A percentile compares a stretch with the other conserved stretches of the same genome.
Evolutionary conservation across 2,329 filamentous ascomycete genomes (phyloP).

Genomic region (Fusarium nelsonii): DNA sequence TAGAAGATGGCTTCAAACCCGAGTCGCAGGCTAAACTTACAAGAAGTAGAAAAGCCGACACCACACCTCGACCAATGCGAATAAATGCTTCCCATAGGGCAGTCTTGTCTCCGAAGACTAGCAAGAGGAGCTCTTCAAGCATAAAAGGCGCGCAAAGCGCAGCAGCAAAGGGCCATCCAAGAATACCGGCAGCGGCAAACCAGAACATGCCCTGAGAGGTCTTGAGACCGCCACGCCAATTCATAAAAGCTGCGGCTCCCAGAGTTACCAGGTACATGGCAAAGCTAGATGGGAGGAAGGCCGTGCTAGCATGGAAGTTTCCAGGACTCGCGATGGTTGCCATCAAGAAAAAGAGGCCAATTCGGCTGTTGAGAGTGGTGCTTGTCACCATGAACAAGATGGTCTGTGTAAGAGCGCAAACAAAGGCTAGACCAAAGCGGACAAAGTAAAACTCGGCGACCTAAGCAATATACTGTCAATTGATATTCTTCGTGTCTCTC

Average conservation of each 20-base stretch:
- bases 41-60: constrained; percentile 75
- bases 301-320: constrained; percentile 90
- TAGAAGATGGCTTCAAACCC: not conserved
- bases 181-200: constrained; percentile 85
- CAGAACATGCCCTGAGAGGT: constrained; percentile 88
- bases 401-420: constrained; percentile 86
- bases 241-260: constrained; percentile 89
- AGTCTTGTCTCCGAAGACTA: constrained; percentile 66
- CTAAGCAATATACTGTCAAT: constrained; percentile 50
- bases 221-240: constrained; percentile 83
- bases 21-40: constrained; percentile 60
- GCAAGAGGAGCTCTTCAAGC: constrained; percentile 77
- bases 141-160: constrained; percentile 86
- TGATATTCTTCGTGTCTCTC: not conserved
- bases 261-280: constrained; percentile 95
- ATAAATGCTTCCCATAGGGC: constrained; percentile 70
- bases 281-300: constrained; percentile 93
- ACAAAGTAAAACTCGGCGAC: constrained; percentile 88
- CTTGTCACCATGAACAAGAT: constrained; percentile 83
- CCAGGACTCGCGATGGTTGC: constrained; percentile 84
- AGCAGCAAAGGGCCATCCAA: constrained; percentile 95
- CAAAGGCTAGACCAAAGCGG: constrained; percentile 77
- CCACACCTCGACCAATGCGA: constrained; percentile 74
- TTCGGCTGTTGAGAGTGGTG: constrained; percentile 80
- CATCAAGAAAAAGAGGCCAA: constrained; percentile 86